These are phyloP conservation scores for Plasmodiophora brassicae DNA, from an alignment of 208 protist species.

Conservation along the genomic window DNA sequence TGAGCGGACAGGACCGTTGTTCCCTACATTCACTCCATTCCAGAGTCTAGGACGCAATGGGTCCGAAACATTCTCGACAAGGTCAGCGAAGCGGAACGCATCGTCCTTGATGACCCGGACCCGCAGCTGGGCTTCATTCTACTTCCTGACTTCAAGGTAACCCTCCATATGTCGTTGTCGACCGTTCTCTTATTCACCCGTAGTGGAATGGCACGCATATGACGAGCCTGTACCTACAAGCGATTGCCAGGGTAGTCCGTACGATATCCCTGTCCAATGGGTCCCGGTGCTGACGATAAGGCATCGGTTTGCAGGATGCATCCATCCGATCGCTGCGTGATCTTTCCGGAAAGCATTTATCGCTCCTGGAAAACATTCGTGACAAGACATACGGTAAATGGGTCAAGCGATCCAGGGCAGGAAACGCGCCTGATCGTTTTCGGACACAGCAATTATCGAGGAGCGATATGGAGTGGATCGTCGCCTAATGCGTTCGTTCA, in stretches of 20 bases:
- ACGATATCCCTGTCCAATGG: too few species aligned
- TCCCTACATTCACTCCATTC: slow-evolving; percentile 15
- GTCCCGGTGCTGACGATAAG: not conserved
- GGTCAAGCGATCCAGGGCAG: too few species aligned
- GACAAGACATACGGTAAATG: not conserved
- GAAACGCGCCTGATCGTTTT: not conserved
- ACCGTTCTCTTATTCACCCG: not conserved
- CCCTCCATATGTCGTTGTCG: not conserved
- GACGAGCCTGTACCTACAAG: not conserved
- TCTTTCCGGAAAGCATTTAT: slow-evolving; percentile 28
- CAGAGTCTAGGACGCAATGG: slow-evolving; percentile 19
- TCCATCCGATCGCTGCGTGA: slow-evolving; percentile 35
- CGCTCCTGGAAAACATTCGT: slow-evolving; percentile 38
- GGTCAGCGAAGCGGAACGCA: not conserved
- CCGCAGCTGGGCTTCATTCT: slow-evolving; percentile 28
- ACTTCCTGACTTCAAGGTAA: slow-evolving; percentile 34
- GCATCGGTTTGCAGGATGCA: too few species aligned
- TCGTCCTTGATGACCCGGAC: slow-evolving; percentile 19
- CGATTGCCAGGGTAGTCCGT: not conserved
- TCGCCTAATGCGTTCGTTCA: slow-evolving; percentile 25
- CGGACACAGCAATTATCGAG: not conserved
- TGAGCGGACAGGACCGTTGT: not conserved
- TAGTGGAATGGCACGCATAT: slow-evolving; percentile 18
- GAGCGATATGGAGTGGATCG: slow-evolving; percentile 34
- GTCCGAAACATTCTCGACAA: slow-evolving; percentile 35